Base-by-base conservation (phyloP, 2,329 filamentous ascomycete species). In the Ustilaginoidea virens region DNA sequence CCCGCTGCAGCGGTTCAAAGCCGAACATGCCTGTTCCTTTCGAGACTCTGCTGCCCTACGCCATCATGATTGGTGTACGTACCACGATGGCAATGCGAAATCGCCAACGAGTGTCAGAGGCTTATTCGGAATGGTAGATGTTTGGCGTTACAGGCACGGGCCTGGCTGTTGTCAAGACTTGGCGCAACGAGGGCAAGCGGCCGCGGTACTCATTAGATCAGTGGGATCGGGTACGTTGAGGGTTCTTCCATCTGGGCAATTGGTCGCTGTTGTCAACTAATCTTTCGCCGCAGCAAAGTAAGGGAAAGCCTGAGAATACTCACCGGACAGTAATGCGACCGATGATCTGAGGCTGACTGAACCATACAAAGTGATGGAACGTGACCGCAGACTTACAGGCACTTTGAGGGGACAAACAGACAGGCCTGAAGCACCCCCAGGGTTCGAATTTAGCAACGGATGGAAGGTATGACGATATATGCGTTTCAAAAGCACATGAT, bases 41-140 rank as follows among this genome's bases (percentile, higher is more conserved):
- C 55, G 71, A 76, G 53, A 56, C 69, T 28, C 47, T 76, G 39
- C 58, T 76, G 52, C 70, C 71, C 24, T 75, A 74, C 52, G 71
- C 56, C 51, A 74, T 76, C 60, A 68, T 75, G 51, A 51, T 69
- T 43, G 60, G 53, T 46, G 70, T 75, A 62, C 52, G 67, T 49
- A 27, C 25, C 14, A 28, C 29, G 27, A 25, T 17, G n/a, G 33
- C 27, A 30, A 28, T 19, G 34, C 23, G 29, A 31, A 14, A 15
- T n/a, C n/a, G 21, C 16, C n/a, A 17, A 17, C 29, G n/a, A 3
- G 11, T 8, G 16, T n/a, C 21, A 13, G n/a, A 20, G 20, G 13
- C 33, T 35, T 14, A 35, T 11, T 8, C 3, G 9, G 4, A 8
- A n/a, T 38, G 30, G 6, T 44, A 76, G 71, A 75, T 75, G 71